phyloP scores from a whole-genome alignment of 169 alveolate species.

The Haemoproteus tartakovskyi region DNA sequence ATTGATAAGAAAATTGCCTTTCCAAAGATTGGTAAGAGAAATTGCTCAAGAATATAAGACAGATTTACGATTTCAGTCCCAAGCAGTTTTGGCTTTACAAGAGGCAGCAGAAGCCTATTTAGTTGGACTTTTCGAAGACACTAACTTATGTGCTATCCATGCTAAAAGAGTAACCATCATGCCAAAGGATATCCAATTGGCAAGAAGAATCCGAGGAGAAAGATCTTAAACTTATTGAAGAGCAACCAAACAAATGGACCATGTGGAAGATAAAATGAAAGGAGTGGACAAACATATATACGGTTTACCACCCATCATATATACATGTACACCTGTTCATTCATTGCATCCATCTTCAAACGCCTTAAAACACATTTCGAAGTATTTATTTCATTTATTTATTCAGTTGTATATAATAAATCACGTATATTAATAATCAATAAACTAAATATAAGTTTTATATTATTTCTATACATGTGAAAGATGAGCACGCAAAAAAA shows the following conservation, averaged over 20 bases:
- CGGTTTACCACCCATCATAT: too few relatives aligned
- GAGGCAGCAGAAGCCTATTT: conserved; percentile 99
- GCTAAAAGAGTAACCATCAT: conserved; percentile 99
- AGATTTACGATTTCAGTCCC: conserved; percentile 91
- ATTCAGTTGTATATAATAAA: too few relatives aligned
- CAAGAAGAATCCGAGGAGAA: conserved; percentile 98
- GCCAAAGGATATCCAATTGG: conserved; percentile 99
- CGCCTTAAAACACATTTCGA: too few relatives aligned
- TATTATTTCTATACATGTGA: neutral
- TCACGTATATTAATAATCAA: too few relatives aligned
- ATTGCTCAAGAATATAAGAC: conserved; percentile 93
- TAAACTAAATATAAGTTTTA: too few relatives aligned
- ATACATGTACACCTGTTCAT: too few relatives aligned
- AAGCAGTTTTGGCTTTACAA: conserved; percentile 94
- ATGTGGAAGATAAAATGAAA: too few relatives aligned
- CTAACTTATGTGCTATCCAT: conserved; percentile 99
- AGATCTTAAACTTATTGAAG: conserved; percentile 73
- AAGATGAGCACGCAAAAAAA: neutral
- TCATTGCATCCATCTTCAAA: too few relatives aligned
- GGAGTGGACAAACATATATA: too few relatives aligned
- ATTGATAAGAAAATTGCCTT: conserved; percentile 93
- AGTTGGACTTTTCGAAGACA: conserved; percentile 98
- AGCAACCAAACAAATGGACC: too few relatives aligned
- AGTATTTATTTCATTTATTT: too few relatives aligned
- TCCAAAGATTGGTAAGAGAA: conserved; percentile 95